Evolutionary conservation across 129 eudicot species (phyloP), one percentile per base, ranked within the genome.

Genomic region (Pulicaria dysenterica): DNA sequence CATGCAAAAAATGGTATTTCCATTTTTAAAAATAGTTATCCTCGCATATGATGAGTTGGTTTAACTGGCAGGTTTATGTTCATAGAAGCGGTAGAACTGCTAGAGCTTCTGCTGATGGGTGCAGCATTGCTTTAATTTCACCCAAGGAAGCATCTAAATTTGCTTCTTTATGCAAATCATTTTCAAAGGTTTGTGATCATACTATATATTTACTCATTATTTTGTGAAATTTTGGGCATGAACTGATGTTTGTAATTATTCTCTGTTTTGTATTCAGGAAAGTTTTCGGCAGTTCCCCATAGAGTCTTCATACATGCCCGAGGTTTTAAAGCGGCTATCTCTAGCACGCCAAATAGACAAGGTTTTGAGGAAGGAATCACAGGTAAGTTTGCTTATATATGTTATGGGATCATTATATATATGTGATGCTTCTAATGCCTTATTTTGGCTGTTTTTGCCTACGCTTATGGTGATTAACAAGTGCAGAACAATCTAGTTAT

Each of bases 31-130:
- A 24, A 24, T 24, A 24, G 31, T 24, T 24, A 24, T 24, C 31
- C 2, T 24, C 31, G 5, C 42, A 16, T 57, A 42, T 68, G 78
- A 73, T 66, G 69, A 77, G 46, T 66, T 67, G 72, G 64, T 69
- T 64, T 44, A 40, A 24, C 62, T 74, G 63, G 6, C 74, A 93
- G 98, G 92, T 93, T 64, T 93, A 93, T 83, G 98, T 93, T 65
- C 98, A 93, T 80, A 89, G 98, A 90, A 87, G 98, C 77, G 98
- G 98, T 64, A 80, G 98, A 90, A 93, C 98, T 38, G 98, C 98
- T 58, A 87, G 98, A 76, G 98, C 98, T 54, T 87, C 83, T 73
- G 84, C 96, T 58, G 98, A 93, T 85, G 98, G 98, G 10, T 93
- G 96, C 81, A 87, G 96, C 76, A 91, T 93, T 79, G 91, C 88